Conservation (phyloP, 192 early-diverging fungal genomes). For the Entomortierella lignicola region DNA sequence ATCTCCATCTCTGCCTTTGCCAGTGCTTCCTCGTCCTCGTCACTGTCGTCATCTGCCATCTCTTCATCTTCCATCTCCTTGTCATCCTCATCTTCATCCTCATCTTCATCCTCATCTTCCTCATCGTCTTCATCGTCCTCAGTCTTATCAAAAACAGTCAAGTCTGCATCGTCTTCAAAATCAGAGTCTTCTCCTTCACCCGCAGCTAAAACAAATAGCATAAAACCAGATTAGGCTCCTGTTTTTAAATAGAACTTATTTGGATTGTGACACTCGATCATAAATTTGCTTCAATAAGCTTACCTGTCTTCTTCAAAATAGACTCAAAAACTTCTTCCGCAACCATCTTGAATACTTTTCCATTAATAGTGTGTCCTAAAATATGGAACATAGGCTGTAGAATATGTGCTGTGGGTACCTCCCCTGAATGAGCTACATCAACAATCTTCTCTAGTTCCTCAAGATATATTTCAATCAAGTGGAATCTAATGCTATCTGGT, state of each 20-base stretch:
- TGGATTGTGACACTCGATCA: background rate
- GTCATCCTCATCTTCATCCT: slow-evolving; percentile 50
- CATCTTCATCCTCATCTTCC: slow-evolving; percentile 37
- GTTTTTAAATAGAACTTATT: no score
- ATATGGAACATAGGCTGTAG: slow-evolving; percentile 64
- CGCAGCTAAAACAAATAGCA: slow-evolving; percentile 21
- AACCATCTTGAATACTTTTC: slow-evolving; percentile 60
- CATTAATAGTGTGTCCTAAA: slow-evolving; percentile 61
- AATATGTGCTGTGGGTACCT: slow-evolving; percentile 61
- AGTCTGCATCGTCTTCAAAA: slow-evolving; percentile 35
- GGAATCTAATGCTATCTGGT: slow-evolving; percentile 77
- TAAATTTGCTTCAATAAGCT: background rate
- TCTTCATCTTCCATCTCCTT: slow-evolving; percentile 53
- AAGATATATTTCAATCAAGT: slow-evolving; percentile 76
- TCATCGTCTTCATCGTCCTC: slow-evolving; percentile 20
- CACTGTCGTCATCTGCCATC: slow-evolving; percentile 23
- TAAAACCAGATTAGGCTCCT: background rate
- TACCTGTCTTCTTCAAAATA: slow-evolving; percentile 52
- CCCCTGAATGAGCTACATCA: slow-evolving; percentile 49
- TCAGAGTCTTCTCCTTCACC: slow-evolving; percentile 52
- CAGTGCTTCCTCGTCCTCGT: slow-evolving; percentile 11
- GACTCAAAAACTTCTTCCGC: slow-evolving; percentile 60
- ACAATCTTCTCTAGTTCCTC: slow-evolving; percentile 76
- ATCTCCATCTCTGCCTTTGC: slow-evolving; percentile 15
- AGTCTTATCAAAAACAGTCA: slow-evolving; percentile 38